A percentile compares a stretch with the other conserved stretches of the same genome.
Evolutionary conservation across 305 asterid genomes (phyloP).

Genomic region (Solanum hybrid): DNA sequence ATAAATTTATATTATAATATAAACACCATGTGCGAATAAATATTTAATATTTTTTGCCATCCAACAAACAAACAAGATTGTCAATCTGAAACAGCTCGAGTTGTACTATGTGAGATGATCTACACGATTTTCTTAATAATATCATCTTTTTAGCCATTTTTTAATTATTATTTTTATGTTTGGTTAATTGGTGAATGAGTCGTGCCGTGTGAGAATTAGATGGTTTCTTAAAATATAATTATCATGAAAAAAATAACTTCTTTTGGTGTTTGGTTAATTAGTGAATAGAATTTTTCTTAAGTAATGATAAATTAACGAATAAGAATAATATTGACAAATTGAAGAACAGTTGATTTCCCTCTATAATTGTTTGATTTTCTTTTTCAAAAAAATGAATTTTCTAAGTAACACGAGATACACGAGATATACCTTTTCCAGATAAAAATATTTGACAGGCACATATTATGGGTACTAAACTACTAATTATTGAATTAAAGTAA

Average conservation of each 20-base stretch:
- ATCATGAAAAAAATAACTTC: background rate
- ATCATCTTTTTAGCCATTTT: background rate
- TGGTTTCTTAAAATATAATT: background rate
- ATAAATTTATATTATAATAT: background rate
- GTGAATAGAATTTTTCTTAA: background rate
- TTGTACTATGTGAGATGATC: background rate
- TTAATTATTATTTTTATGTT: background rate
- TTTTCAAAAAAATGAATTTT: background rate
- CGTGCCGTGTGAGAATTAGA: background rate
- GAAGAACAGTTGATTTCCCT: background rate
- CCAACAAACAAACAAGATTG: background rate
- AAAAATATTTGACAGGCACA: background rate
- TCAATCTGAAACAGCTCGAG: background rate
- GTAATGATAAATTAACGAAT: background rate
- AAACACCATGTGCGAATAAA: background rate
- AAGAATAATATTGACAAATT: background rate
- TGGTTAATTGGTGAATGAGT: background rate
- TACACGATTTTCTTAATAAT: background rate
- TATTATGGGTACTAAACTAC: background rate
- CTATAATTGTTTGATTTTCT: background rate
- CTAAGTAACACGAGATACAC: background rate
- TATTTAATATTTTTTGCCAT: background rate
- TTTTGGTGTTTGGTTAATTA: background rate
- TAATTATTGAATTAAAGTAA: background rate
- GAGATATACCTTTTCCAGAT: background rate